Base-by-base conservation (phyloP, 305 asterid genomes). In the Rubia occidens region DNA sequence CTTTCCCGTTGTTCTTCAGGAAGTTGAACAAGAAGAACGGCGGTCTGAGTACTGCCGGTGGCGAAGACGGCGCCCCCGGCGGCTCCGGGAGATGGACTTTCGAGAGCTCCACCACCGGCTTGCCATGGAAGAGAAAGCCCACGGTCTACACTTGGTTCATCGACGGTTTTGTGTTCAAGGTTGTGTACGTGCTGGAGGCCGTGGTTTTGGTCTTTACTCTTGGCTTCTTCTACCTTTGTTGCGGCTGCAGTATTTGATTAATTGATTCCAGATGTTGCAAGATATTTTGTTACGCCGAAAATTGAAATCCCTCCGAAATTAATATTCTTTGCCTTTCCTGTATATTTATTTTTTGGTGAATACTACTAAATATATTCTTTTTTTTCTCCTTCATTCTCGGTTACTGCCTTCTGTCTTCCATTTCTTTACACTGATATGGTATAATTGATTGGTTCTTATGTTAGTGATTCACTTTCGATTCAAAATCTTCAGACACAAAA, bases 211-310 rank as follows among this genome's bases (percentile, higher is more conserved):
- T 85, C 51, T 80, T 88, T 6, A 75, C 82, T 18, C 86, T 93
- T 64, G 83, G 85, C 63, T 76, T 84, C 78, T 90, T 88, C 88
- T 93, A 83, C 85, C 79, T 93, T 55, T 88, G 90, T 60, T 87
- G 90, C 82, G 98, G 96, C 24, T 87, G 96, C 79, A 91, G 86
- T 62, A 70, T 92, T 77, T 89, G 86, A 60, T 40, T 51, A 44
- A 44, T 44, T 32, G 37, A 32, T 51, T 47, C 18, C 58, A n/a
- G 58, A 51, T 0, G 14, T 45, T 45, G 3, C 14, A 11, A 45
- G 17, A 2, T 11, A 0, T 32, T 32, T 32, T 32, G 37, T 32
- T 2, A 32, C 37, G 37, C 37, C 1, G 37, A 32, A 32, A 32
- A 32, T 32, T 32, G 37, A 32, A 32, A 32, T 32, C 37, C 37